Percentiles rank a stretch among this genome's conserved stretches.
Conservation (phyloP, 2,329 filamentous ascomycete genomes). For the Exophiala spinifera region DNA sequence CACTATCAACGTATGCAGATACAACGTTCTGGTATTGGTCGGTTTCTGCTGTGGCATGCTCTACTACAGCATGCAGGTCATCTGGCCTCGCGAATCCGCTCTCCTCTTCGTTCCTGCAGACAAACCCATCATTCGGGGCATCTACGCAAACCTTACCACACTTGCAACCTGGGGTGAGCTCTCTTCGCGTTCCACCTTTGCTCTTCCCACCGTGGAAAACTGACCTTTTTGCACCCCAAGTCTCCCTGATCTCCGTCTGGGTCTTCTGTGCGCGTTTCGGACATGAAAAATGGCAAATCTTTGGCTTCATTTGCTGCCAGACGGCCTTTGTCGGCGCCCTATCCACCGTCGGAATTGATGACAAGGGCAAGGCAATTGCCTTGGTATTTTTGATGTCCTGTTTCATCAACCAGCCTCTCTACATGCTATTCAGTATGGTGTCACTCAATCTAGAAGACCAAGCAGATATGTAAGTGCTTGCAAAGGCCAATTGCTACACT, state of each 20-base stretch:
- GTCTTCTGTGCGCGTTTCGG: slow-evolving; percentile 13
- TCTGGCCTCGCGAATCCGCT: slow-evolving; percentile 40
- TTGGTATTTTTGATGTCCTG: slow-evolving; percentile 1
- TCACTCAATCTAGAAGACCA: slow-evolving; percentile 19
- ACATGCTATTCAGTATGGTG: slow-evolving; percentile 21
- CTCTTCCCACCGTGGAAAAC: neutral
- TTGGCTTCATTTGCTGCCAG: slow-evolving; percentile 15
- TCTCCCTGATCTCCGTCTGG: slow-evolving; percentile 19
- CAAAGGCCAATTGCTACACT: neutral
- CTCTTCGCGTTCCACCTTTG: neutral
- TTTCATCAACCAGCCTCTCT: slow-evolving; percentile 1
- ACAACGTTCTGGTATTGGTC: slow-evolving; percentile 39
- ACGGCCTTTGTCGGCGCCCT: slow-evolving; percentile 10
- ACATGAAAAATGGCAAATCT: slow-evolving; percentile 19
- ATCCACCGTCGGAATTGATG: slow-evolving; percentile 7
- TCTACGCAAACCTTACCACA: slow-evolving; percentile 12
- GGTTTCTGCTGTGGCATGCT: slow-evolving; percentile 46
- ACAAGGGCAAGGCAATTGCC: slow-evolving; percentile 16
- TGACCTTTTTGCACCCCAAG: neutral
- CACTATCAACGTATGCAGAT: slow-evolving; percentile 35
- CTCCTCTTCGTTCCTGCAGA: slow-evolving; percentile 13
- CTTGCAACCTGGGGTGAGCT: slow-evolving; percentile 13
- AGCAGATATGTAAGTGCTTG: slow-evolving; percentile 14
- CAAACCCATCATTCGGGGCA: slow-evolving; percentile 10
- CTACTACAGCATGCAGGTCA: slow-evolving; percentile 46